phyloP scores from a whole-genome alignment of 805 yeast genomes.

The Kluyveromyces nonfermentans region DNA sequence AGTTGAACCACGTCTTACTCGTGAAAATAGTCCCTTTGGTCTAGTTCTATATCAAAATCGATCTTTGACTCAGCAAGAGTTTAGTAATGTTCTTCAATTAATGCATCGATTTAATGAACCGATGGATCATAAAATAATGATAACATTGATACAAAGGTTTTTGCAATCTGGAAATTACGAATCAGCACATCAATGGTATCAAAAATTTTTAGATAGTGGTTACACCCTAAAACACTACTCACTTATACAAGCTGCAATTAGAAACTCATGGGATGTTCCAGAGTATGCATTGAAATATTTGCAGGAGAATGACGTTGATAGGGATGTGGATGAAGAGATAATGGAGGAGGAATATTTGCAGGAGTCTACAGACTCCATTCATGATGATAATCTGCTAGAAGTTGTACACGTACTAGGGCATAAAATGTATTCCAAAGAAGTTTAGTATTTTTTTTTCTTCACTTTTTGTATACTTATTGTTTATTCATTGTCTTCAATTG shows the following conservation, averaged over 20 bases:
- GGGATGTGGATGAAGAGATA: background rate
- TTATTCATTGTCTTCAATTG: background rate
- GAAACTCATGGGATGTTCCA: slow-evolving; percentile 22
- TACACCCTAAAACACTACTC: slow-evolving; percentile 16
- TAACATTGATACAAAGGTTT: slow-evolving; percentile 18
- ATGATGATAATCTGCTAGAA: background rate
- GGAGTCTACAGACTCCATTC: background rate
- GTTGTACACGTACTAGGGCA: background rate
- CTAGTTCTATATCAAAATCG: slow-evolving; percentile 16
- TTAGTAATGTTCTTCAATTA: slow-evolving; percentile 10
- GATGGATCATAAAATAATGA: slow-evolving; percentile 20
- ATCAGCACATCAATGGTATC: slow-evolving; percentile 23
- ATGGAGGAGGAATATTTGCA: slow-evolving; percentile 5
- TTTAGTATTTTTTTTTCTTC: background rate
- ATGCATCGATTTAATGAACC: slow-evolving; percentile 18
- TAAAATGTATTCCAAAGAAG: background rate
- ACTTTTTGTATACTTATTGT: background rate
- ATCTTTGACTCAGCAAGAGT: slow-evolving; percentile 12
- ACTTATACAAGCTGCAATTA: slow-evolving; percentile 11
- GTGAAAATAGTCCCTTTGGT: slow-evolving; percentile 18
- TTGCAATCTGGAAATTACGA: slow-evolving; percentile 10
- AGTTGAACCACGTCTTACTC: slow-evolving; percentile 1
- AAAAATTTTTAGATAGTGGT: slow-evolving; percentile 15
- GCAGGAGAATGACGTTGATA: slow-evolving; percentile 4
- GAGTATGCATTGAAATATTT: slow-evolving; percentile 9